Conservation (phyloP, 768 basidiomycete genomes). For the Leccinum sublutescens region DNA sequence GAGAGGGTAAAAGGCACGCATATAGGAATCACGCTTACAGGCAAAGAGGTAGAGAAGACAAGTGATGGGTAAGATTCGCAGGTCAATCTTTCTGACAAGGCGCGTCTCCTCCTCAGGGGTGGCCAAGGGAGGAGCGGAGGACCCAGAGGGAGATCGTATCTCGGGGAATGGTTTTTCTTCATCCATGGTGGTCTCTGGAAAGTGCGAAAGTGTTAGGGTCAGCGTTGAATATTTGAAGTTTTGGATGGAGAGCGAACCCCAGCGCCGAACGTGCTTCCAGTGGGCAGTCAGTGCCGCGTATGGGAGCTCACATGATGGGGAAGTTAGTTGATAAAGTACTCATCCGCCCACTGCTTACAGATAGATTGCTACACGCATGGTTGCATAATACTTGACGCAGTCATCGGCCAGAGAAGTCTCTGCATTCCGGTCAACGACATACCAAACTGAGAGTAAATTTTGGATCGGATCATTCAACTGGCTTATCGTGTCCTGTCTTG, state of each 20-base stretch:
- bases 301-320: background rate
- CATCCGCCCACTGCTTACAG: background rate
- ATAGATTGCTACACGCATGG: background rate
- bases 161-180: conserved; percentile 10
- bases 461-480: background rate
- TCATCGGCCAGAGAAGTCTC: background rate
- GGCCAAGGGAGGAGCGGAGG: conserved; percentile 15
- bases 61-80: conserved; percentile 45
- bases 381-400: background rate
- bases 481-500: background rate
- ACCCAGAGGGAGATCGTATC: background rate
- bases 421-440: background rate
- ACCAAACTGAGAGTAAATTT: background rate
- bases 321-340: background rate
- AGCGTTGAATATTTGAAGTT: background rate
- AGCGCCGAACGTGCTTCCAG: background rate
- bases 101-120: conserved; percentile 34
- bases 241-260: background rate
- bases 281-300: background rate
- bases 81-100: conserved; percentile 40
- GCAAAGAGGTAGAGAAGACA: conserved; percentile 75
- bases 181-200: conserved; percentile 12
- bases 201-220: background rate
- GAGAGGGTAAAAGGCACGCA: background rate
- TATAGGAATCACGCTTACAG: conserved; percentile 43